These are phyloP conservation scores for Volvox carteri DNA, from an alignment of 163 green algal species.

Conservation along the genomic window DNA sequence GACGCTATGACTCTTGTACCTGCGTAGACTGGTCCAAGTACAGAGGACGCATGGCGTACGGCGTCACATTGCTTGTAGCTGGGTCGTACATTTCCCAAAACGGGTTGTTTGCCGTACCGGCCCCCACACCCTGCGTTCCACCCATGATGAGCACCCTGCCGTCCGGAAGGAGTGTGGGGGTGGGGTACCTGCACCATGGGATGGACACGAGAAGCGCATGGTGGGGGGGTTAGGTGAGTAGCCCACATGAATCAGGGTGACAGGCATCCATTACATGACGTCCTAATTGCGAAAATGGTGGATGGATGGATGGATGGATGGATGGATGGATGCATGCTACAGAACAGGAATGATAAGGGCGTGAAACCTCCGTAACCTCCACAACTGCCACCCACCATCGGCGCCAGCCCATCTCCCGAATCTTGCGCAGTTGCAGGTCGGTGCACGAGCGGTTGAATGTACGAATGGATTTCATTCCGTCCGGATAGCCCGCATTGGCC, in stretches of 20 bases:
- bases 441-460: slow-evolving; percentile 7
- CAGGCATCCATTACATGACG: too few species aligned
- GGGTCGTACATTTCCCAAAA: slow-evolving; percentile 64
- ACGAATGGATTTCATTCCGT: slow-evolving; percentile 56
- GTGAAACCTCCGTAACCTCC: too few species aligned
- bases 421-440: slow-evolving; percentile 31
- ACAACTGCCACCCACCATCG: slow-evolving; percentile 17
- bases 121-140: slow-evolving; percentile 59
- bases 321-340: background rate
- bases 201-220: background rate
- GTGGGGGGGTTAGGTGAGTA: too few species aligned
- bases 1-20: too few species aligned
- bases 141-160: slow-evolving; percentile 63
- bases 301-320: background rate
- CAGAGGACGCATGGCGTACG: slow-evolving; percentile 2
- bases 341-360: too few species aligned
- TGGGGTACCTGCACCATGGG: slow-evolving; percentile 52
- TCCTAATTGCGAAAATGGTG: background rate
- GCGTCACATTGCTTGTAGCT: background rate
- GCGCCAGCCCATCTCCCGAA: slow-evolving; percentile 21
- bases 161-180: slow-evolving; percentile 60
- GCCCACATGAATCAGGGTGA: too few species aligned
- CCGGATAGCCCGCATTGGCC: slow-evolving; percentile 33
- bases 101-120: slow-evolving; percentile 52
- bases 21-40: slow-evolving; percentile 42